phyloP scores from a whole-genome alignment of 495 filamentous ascomycete species.

The Hyaloscypha bicolor region DNA sequence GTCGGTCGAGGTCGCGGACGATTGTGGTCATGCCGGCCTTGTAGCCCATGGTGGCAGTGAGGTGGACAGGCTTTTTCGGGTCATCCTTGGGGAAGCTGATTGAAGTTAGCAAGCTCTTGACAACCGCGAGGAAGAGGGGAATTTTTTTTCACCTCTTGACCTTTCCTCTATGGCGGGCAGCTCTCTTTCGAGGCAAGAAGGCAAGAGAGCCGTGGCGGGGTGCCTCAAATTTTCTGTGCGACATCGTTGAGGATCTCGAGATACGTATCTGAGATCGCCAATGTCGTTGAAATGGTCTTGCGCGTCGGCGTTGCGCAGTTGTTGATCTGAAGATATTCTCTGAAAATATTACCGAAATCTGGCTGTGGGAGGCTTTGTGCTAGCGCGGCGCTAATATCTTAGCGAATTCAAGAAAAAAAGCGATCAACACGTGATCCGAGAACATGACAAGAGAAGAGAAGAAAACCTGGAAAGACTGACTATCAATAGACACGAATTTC shows the following conservation, averaged over 20 bases:
- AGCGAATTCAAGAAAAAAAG: neutral
- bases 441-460: neutral
- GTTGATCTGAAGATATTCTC: conserved; percentile 3
- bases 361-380: conserved; percentile 11
- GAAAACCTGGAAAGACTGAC: neutral
- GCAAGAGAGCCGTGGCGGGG: conserved; percentile 98
- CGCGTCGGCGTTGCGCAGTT: conserved; percentile 10
- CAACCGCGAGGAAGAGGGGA: conserved; percentile 4
- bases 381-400: conserved; percentile 1
- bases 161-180: conserved; percentile 94
- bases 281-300: conserved; percentile 1
- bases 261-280: neutral
- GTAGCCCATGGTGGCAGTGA: conserved; percentile 98
- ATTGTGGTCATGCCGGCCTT: conserved; percentile 99
- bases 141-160: conserved; percentile 81
- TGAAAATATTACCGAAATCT: conserved; percentile 11
- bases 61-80: conserved; percentile 98
- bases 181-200: conserved; percentile 96
- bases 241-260: conserved; percentile 42
- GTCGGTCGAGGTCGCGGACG: conserved; percentile 99
- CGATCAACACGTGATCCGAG: neutral
- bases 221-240: conserved; percentile 83
- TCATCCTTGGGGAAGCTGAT: conserved; percentile 99
- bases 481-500: too few species aligned
- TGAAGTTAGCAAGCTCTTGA: conserved; percentile 32